Conservation (phyloP, 2,329 filamentous ascomycete genomes). For the Sphaceloma murrayae region DNA sequence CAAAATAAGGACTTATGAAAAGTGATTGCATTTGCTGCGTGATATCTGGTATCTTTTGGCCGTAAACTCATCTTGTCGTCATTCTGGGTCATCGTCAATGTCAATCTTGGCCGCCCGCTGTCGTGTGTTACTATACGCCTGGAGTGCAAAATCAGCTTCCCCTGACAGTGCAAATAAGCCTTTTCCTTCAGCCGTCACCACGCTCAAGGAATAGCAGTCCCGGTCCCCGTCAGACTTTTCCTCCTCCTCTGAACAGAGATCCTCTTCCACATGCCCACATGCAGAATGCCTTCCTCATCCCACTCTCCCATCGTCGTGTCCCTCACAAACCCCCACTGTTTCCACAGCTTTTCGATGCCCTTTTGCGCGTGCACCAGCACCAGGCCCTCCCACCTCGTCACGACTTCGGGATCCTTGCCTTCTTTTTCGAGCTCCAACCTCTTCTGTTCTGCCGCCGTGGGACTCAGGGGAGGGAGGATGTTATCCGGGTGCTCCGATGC, state of each 20-base stretch:
- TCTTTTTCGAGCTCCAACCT: constrained; percentile 22
- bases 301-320: constrained; percentile 68
- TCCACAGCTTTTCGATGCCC: constrained; percentile 55
- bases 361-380: constrained; percentile 73
- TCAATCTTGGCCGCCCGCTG: too few relatives aligned
- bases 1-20: too few relatives aligned
- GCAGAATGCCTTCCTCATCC: constrained; percentile 74
- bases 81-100: too few relatives aligned
- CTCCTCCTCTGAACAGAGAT: constrained; percentile 27
- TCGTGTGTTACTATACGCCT: too few relatives aligned
- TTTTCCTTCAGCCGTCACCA: too few relatives aligned
- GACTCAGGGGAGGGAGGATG: constrained; percentile 33
- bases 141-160: too few relatives aligned
- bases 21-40: too few relatives aligned
- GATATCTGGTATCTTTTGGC: too few relatives aligned
- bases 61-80: too few relatives aligned
- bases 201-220: too few relatives aligned
- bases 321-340: constrained; percentile 59
- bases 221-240: not conserved
- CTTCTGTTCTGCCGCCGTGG: constrained; percentile 35
- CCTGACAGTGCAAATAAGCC: too few relatives aligned
- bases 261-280: constrained; percentile 72
- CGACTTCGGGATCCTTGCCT: constrained; percentile 30
- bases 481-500: constrained; percentile 48
- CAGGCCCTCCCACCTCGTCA: constrained; percentile 59